Percentiles rank a stretch among this genome's conserved stretches.
Evolutionary conservation across 768 basidiomycete species (phyloP).

Genomic region (Pleurotus tuber-regium): DNA sequence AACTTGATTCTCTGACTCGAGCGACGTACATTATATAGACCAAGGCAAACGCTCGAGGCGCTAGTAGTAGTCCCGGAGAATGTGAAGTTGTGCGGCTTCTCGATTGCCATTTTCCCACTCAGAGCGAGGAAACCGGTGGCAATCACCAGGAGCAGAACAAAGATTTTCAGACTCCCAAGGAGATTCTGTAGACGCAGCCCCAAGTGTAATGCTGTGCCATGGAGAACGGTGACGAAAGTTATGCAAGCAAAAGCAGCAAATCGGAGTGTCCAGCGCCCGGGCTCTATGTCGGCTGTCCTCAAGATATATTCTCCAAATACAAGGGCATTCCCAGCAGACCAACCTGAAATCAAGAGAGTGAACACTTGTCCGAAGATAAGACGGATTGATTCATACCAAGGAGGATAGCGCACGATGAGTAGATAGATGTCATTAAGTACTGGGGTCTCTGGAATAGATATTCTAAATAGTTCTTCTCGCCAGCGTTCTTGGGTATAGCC

Average conservation of each 20-base stretch:
- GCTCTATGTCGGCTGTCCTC: slow-evolving; percentile 28
- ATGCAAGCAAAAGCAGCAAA: slow-evolving; percentile 34
- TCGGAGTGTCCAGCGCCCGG: slow-evolving; percentile 29
- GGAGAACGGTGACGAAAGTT: slow-evolving; percentile 33
- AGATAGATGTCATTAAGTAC: slow-evolving; percentile 55
- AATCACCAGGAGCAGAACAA: slow-evolving; percentile 45
- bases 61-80: slow-evolving; percentile 44
- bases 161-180: slow-evolving; percentile 56
- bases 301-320: slow-evolving; percentile 59
- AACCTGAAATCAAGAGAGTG: slow-evolving; percentile 21
- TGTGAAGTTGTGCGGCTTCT: slow-evolving; percentile 31
- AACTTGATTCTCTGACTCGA: no score
- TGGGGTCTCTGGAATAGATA: slow-evolving; percentile 56
- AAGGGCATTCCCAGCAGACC: slow-evolving; percentile 43
- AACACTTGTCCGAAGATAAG: not conserved
- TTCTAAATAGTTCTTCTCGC: slow-evolving; percentile 73
- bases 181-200: slow-evolving; percentile 61
- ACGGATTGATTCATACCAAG: slow-evolving; percentile 30
- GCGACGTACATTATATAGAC: slow-evolving; percentile 51
- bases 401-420: slow-evolving; percentile 51
- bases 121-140: slow-evolving; percentile 48
- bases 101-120: slow-evolving; percentile 29
- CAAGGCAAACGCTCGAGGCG: slow-evolving; percentile 47
- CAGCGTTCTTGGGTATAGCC: slow-evolving; percentile 63
- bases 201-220: slow-evolving; percentile 45